A percentile compares a stretch with the other conserved stretches of the same genome.
phyloP scores from a whole-genome alignment of 2,329 filamentous ascomycete genomes.

The Tetracladium maxilliforme region DNA sequence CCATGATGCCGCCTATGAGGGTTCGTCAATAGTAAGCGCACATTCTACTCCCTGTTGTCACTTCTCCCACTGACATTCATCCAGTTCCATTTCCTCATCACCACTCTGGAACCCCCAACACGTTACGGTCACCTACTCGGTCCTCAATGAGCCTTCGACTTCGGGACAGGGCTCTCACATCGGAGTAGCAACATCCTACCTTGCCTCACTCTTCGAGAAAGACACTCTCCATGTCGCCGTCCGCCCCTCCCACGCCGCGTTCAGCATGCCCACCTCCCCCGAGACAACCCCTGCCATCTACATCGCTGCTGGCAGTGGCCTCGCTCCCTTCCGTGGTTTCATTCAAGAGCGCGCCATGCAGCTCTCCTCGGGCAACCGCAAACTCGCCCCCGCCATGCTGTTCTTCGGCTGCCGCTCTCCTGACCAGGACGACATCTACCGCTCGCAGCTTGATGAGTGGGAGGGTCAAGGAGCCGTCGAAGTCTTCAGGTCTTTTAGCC shows the following conservation, averaged over 20 bases:
- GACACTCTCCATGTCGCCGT: constrained; percentile 22
- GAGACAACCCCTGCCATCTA: constrained; percentile 14
- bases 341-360: constrained; percentile 28
- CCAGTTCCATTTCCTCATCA: constrained; percentile 40
- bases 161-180: constrained; percentile 17
- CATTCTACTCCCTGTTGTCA: no score
- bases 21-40: no score
- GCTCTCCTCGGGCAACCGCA: constrained; percentile 22
- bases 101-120: constrained; percentile 28
- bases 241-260: constrained; percentile 22
- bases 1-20: constrained; percentile 41
- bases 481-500: constrained; percentile 32
- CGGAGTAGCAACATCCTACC: constrained; percentile 32
- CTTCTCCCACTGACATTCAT: no score
- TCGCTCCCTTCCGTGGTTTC: constrained; percentile 32
- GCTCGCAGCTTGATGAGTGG: constrained; percentile 22
- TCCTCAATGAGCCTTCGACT: constrained; percentile 31
- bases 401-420: constrained; percentile 29
- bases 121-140: constrained; percentile 38
- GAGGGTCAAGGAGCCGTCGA: constrained; percentile 29
- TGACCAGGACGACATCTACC: constrained; percentile 25
- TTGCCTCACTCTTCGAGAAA: constrained; percentile 20
- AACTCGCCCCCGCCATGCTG: constrained; percentile 26
- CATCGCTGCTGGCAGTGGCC: constrained; percentile 19
- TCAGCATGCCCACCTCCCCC: constrained; percentile 13